phyloP scores from a whole-genome alignment of 805 yeast species.

The Isabelozyma pseudorhagii region DNA sequence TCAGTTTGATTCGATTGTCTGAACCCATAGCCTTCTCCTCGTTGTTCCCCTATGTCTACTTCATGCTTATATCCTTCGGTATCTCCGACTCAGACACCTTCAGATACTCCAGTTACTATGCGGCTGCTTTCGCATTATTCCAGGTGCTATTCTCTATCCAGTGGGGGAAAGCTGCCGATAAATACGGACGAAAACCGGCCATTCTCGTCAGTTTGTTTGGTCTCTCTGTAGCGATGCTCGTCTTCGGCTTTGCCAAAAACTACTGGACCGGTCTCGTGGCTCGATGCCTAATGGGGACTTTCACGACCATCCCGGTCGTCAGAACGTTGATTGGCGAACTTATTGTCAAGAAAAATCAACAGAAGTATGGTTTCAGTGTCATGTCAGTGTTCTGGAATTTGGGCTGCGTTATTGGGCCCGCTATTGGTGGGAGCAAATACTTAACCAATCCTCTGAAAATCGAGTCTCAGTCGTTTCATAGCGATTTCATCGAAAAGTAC shows the following conservation, averaged over 20 bases:
- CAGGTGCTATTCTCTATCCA: constrained; percentile 56
- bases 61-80: constrained; percentile 58
- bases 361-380: constrained; percentile 59
- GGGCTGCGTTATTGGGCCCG: constrained; percentile 61
- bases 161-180: constrained; percentile 59
- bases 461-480: constrained; percentile 9
- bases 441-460: constrained; percentile 42
- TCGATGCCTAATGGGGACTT: constrained; percentile 51
- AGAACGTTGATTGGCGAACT: constrained; percentile 62
- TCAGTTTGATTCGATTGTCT: constrained; percentile 47
- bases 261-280: constrained; percentile 53
- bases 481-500: constrained; percentile 26
- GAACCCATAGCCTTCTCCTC: constrained; percentile 67
- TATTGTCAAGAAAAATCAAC: constrained; percentile 54
- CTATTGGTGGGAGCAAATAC: constrained; percentile 50
- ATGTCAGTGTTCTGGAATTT: constrained; percentile 61
- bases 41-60: constrained; percentile 60
- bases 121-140: constrained; percentile 59
- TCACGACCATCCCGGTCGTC: constrained; percentile 63
- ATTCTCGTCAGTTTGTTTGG: constrained; percentile 52
- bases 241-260: constrained; percentile 53
- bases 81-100: constrained; percentile 53
- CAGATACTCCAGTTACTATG: constrained; percentile 58
- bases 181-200: constrained; percentile 54
- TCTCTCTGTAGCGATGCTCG: constrained; percentile 43